Base-by-base conservation (phyloP, 768 basidiomycete species). In the Tulasnella sp. region DNA sequence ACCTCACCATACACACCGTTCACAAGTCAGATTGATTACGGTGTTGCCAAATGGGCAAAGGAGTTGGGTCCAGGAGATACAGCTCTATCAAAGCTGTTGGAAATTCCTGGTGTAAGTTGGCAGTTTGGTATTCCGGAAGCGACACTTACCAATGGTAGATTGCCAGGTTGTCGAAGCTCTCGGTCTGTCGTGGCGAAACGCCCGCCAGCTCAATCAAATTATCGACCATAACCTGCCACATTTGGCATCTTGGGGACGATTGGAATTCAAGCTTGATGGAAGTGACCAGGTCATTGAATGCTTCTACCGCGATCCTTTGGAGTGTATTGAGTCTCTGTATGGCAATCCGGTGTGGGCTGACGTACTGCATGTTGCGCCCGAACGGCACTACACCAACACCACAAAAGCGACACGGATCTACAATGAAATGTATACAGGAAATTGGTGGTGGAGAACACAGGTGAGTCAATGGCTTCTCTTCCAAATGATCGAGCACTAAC, bases 391-490 rank as follows among this genome's bases (percentile, higher is more conserved):
- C 73, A 40, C 41, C 3, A 82, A 79, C 40, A n/a, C 74, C 4
- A 81, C 58, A 8, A 60, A 28, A 16, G 64, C 18, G 44, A 79
- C 9, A 78, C 82, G 84, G 4, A 78, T 85, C 14, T 87, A 84
- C 76, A 82, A 84, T 31, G 86, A 88, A 81, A 87, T 87, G 86
- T 86, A 85, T 83, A 87, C 86, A 0, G 85, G 81, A 0, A 81
- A 86, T 31, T 87, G 86, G 87, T 87, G 87, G 87, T 82, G 84
- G 82, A 83, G 83, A 28, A 81, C 83, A 28, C 86, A 88, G 86
- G 86, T 88, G 80, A 42, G 78, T 20, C 16, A 1, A 3, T 4
- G 37, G 37, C 37, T 37, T 37, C 6, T 37, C 6, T 6, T 37
- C 37, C 37, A 37, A n/a, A 37, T 37, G 6, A 37, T 6, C 2